Percentiles rank a stretch among this genome's conserved stretches.
These are phyloP conservation scores for Lyophyllum decastes DNA, from an alignment of 768 basidiomycete species.

Conservation along the genomic window DNA sequence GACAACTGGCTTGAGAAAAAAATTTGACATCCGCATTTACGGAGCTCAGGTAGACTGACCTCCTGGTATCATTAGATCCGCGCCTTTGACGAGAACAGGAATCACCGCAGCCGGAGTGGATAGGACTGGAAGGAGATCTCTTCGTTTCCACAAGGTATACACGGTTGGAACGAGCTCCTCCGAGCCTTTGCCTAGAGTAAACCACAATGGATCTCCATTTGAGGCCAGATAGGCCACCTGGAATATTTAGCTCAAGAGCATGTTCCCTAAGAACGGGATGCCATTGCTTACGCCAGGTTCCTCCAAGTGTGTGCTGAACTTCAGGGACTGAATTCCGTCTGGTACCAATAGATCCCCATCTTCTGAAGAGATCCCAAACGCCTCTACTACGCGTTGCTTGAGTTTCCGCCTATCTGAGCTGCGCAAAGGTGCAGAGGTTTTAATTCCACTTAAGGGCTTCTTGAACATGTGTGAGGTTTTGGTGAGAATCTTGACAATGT, in stretches of 20 bases:
- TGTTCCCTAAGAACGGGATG: background rate
- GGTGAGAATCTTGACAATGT: no score
- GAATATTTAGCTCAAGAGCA: background rate
- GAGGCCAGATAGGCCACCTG: conserved; percentile 66
- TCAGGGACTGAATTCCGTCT: conserved; percentile 67
- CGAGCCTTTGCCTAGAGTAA: conserved; percentile 66
- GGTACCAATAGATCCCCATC: conserved; percentile 73
- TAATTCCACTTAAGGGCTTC: conserved; percentile 66
- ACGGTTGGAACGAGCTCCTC: conserved; percentile 78
- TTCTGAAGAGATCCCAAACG: conserved; percentile 52
- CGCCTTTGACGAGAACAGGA: conserved; percentile 72
- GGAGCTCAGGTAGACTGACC: conserved; percentile 43
- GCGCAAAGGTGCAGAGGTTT: conserved; percentile 76
- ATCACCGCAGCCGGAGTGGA: conserved; percentile 73
- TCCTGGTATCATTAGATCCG: conserved; percentile 88
- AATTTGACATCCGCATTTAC: background rate
- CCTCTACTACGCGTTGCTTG: conserved; percentile 53
- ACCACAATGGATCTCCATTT: conserved; percentile 79
- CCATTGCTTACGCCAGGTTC: conserved; percentile 57
- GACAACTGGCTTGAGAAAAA: conserved; percentile 53
- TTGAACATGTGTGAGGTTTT: conserved; percentile 62
- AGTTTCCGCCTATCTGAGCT: conserved; percentile 76
- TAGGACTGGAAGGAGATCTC: conserved; percentile 67
- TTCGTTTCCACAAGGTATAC: conserved; percentile 79
- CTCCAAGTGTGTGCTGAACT: conserved; percentile 63